A percentile compares a stretch with the other conserved stretches of the same genome.
Evolutionary conservation across 306 rosid genomes (phyloP).

Genomic region (Vicia villosa): DNA sequence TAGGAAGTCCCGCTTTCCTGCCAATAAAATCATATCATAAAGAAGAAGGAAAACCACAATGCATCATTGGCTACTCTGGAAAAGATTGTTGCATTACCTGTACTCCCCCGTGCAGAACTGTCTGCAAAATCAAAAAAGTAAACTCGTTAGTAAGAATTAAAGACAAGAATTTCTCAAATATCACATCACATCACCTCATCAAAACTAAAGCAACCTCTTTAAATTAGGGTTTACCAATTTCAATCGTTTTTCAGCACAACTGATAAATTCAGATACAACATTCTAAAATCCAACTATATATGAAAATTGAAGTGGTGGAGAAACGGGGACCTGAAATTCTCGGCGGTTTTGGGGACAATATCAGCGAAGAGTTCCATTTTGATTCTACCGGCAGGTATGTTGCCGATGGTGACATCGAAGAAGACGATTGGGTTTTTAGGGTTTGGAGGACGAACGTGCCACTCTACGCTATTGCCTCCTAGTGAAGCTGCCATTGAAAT

Average conservation of each 20-base stretch:
- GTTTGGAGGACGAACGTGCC: constrained; percentile 98
- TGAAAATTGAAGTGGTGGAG: neutral
- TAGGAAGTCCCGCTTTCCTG: constrained; percentile 94
- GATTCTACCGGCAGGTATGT: constrained; percentile 96
- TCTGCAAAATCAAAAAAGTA: constrained; percentile 51
- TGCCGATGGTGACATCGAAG: constrained; percentile 96
- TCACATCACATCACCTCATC: constrained; percentile 10
- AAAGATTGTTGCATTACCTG: constrained; percentile 55
- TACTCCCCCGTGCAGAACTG: constrained; percentile 98
- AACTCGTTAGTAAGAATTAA: constrained; percentile 6
- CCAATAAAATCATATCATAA: constrained; percentile 24
- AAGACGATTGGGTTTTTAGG: constrained; percentile 95
- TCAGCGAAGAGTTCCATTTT: constrained; percentile 99
- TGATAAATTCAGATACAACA: neutral
- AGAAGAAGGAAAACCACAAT: neutral
- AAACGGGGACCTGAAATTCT: constrained; percentile 65
- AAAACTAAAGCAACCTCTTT: neutral
- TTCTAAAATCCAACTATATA: neutral
- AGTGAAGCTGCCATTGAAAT: constrained; percentile 52
- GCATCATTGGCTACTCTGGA: neutral
- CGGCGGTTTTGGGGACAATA: constrained; percentile 87
- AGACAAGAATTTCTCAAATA: neutral
- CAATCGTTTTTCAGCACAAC: neutral
- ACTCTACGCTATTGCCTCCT: constrained; percentile 66
- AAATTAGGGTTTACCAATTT: constrained; percentile 1